phyloP scores from a whole-genome alignment of 495 filamentous ascomycete species.

The Rusavskia elegans region DNA sequence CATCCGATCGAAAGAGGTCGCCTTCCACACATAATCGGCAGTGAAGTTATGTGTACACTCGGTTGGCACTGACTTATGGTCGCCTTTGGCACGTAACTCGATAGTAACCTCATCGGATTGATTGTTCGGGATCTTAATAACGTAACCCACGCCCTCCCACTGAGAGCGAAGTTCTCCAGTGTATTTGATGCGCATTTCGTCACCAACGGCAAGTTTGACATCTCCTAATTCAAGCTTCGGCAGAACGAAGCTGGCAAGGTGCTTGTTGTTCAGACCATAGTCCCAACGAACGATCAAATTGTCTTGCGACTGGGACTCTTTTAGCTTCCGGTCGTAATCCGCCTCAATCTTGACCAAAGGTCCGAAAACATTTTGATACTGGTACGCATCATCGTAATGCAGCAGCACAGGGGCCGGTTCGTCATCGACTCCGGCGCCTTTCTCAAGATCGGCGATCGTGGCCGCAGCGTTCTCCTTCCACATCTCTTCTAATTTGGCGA shows the following conservation, averaged over 20 bases:
- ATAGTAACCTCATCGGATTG: conserved; percentile 97
- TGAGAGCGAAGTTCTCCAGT: conserved; percentile 83
- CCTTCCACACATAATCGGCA: conserved; percentile 99
- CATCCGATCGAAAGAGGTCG: conserved; percentile 98
- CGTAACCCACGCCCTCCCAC: conserved; percentile 98
- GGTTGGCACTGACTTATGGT: conserved; percentile 87
- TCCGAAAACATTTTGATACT: conserved; percentile 98
- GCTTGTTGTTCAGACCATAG: conserved; percentile 92
- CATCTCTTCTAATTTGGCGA: conserved; percentile 94
- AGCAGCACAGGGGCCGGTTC: conserved; percentile 86
- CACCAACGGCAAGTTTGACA: conserved; percentile 93
- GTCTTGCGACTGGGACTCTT: conserved; percentile 96
- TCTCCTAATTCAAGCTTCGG: conserved; percentile 96
- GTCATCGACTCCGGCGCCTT: conserved; percentile 83
- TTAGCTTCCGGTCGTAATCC: conserved; percentile 98
- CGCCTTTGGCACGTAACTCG: conserved; percentile 76
- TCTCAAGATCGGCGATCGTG: conserved; percentile 84
- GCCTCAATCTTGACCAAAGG: conserved; percentile 98
- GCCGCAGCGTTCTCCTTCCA: conserved; percentile 93
- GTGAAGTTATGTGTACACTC: conserved; percentile 98
- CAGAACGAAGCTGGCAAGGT: conserved; percentile 86
- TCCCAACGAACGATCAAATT: conserved; percentile 90
- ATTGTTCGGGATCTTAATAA: conserved; percentile 99
- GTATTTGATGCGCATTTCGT: conserved; percentile 97
- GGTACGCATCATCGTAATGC: conserved; percentile 93